Percentiles rank a stretch among this genome's conserved stretches.
Evolutionary conservation across 176 grass and related monocot species (phyloP).

Genomic region (Carex pumila): DNA sequence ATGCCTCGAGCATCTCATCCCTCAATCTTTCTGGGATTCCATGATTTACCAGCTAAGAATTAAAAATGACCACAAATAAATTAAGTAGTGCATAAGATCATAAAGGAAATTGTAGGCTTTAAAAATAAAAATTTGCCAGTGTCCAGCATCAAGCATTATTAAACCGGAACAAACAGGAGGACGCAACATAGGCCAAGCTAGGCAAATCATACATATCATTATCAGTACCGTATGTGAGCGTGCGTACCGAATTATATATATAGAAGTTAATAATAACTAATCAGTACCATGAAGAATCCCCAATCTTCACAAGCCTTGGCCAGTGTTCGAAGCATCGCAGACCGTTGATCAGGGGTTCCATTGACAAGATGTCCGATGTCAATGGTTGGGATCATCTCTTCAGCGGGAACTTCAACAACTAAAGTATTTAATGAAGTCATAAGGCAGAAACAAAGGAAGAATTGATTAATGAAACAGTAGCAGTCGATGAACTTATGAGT

Average conservation of each 20-base stretch:
- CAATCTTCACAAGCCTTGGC: conserved; percentile 56
- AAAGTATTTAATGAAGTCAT: background rate
- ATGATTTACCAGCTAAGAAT: conserved; percentile 53
- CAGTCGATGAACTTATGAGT: background rate
- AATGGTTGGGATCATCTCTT: conserved; percentile 38
- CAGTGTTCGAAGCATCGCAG: conserved; percentile 22
- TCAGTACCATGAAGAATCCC: conserved; percentile 75
- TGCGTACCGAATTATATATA: background rate
- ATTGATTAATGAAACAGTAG: background rate
- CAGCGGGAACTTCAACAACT: background rate
- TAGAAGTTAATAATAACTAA: background rate
- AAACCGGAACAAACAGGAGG: background rate
- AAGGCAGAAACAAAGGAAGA: background rate
- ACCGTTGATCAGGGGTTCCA: conserved; percentile 26
- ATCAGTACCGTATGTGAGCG: background rate
- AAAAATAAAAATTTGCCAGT: no score
- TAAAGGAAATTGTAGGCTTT: background rate
- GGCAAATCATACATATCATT: background rate
- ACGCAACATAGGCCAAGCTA: background rate
- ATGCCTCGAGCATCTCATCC: conserved; percentile 22
- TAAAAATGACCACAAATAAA: background rate
- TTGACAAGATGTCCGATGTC: conserved; percentile 38
- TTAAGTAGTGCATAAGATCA: background rate
- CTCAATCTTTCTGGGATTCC: conserved; percentile 42
- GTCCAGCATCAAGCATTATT: no score